A percentile compares a stretch with the other conserved stretches of the same genome.
phyloP scores from a whole-genome alignment of 441 rosid species.

The Bruguiera hainesii region DNA sequence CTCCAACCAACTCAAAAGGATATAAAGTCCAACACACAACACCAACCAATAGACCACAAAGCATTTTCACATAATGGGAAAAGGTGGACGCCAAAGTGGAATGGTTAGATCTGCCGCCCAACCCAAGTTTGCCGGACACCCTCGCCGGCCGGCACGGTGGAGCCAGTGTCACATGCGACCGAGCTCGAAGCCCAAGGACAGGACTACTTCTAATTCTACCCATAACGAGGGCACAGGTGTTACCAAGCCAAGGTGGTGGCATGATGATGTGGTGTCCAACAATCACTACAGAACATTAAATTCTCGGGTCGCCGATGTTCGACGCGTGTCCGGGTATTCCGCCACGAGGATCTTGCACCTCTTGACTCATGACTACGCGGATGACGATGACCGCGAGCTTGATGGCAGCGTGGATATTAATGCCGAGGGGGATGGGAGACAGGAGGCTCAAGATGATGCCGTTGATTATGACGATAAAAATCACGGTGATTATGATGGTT shows the following conservation, averaged over 20 bases:
- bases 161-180: constrained; percentile 44
- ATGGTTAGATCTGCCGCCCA: constrained; percentile 48
- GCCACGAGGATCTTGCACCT: constrained; percentile 48
- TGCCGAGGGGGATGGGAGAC: background rate
- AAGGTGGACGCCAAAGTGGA: constrained; percentile 65
- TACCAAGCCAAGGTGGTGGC: constrained; percentile 40
- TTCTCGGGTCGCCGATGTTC: constrained; percentile 38
- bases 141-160: constrained; percentile 35
- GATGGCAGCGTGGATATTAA: background rate
- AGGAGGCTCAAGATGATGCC: background rate
- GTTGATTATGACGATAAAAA: too few relatives aligned
- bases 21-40: too few relatives aligned
- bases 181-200: constrained; percentile 42
- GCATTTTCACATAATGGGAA: constrained; percentile 35
- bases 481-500: too few relatives aligned
- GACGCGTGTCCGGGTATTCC: constrained; percentile 32
- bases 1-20: too few relatives aligned
- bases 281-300: constrained; percentile 17
- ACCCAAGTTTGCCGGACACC: constrained; percentile 64
- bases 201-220: constrained; percentile 15
- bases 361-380: constrained; percentile 15
- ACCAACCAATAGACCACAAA: too few relatives aligned
- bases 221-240: constrained; percentile 27
- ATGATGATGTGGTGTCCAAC: constrained; percentile 27
- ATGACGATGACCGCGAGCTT: constrained; percentile 7